phyloP scores from a whole-genome alignment of 2,329 filamentous ascomycete species.

The Talaromyces amestolkiae region DNA sequence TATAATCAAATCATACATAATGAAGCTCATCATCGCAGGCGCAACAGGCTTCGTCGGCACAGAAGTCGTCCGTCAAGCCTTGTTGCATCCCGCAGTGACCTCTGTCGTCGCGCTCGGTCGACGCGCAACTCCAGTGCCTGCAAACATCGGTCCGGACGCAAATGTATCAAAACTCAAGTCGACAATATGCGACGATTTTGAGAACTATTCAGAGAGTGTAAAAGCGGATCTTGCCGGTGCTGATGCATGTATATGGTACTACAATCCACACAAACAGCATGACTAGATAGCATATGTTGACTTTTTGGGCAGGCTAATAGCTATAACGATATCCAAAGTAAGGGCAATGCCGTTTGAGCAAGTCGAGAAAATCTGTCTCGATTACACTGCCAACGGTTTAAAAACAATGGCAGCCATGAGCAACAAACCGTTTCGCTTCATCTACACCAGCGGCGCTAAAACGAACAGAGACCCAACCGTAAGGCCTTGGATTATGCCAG shows the following conservation, averaged over 20 bases:
- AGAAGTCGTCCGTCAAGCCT: conserved; percentile 37
- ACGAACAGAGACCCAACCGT: conserved; percentile 48
- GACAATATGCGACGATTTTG: conserved; percentile 34
- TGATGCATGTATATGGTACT: conserved; percentile 39
- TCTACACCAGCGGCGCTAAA: conserved; percentile 51
- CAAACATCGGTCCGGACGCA: conserved; percentile 8
- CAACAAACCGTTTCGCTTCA: conserved; percentile 45
- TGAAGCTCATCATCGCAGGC: conserved; percentile 40
- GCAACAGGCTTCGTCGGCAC: conserved; percentile 36
- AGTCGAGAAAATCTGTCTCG: conserved; percentile 43
- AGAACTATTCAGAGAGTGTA: conserved; percentile 32
- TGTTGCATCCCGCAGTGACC: conserved; percentile 29
- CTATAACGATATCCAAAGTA: conserved; percentile 40
- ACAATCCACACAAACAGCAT: not conserved
- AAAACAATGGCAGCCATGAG: conserved; percentile 33
- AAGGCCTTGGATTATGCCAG: conserved; percentile 32
- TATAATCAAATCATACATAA: conserved; percentile 16
- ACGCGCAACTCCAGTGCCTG: conserved; percentile 19
- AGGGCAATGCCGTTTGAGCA: conserved; percentile 35
- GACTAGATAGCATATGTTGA: not conserved
- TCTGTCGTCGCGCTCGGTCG: conserved; percentile 32
- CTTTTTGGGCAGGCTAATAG: conserved; percentile 1
- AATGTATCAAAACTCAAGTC: conserved; percentile 32
- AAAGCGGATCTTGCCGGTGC: conserved; percentile 31
- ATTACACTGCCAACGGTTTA: conserved; percentile 36